Evolutionary conservation across 345 rosid genomes (phyloP).

Genomic region (Ceriops tagal): DNA sequence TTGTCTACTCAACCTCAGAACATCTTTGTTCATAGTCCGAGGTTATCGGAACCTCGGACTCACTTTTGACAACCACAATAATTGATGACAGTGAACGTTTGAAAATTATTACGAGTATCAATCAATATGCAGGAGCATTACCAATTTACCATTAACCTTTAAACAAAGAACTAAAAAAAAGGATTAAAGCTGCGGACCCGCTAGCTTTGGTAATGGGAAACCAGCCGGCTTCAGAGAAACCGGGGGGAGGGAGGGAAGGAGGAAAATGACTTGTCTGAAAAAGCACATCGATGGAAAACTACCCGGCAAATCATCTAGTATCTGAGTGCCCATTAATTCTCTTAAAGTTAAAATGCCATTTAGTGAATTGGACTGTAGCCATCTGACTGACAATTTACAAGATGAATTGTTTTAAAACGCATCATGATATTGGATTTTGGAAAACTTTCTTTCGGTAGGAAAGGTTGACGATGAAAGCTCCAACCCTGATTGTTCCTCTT

Average conservation of each 20-base stretch:
- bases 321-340: no score
- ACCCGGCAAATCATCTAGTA: no score
- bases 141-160: not conserved
- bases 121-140: not conserved
- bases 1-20: not conserved
- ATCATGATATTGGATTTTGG: no score
- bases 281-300: not conserved
- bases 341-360: not conserved
- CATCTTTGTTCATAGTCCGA: not conserved
- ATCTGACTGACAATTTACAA: not conserved
- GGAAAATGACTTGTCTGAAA: no score
- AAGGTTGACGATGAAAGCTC: no score
- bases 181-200: not conserved
- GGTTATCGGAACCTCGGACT: not conserved
- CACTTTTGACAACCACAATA: no score
- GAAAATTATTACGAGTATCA: not conserved
- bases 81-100: not conserved
- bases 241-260: no score
- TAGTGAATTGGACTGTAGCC: not conserved
- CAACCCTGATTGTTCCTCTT: no score
- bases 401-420: no score
- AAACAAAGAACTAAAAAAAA: not conserved
- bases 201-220: not conserved
- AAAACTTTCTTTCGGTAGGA: no score
- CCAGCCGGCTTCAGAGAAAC: not conserved